phyloP scores from a whole-genome alignment of 306 rosid species.

The Cicer judaicum region DNA sequence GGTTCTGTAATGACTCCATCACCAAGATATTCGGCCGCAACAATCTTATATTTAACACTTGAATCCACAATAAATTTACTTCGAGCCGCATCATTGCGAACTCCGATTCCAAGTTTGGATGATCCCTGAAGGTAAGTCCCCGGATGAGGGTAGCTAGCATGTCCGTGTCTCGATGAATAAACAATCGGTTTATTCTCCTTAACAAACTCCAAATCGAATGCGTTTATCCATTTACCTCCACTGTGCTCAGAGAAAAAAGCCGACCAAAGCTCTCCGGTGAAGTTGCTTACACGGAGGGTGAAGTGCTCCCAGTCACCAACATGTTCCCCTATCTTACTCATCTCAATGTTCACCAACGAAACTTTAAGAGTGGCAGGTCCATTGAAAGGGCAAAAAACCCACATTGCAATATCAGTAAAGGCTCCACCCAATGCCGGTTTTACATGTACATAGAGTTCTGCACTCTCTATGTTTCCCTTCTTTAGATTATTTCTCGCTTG shows the following conservation, averaged over 20 bases:
- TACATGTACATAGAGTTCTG: constrained; percentile 81
- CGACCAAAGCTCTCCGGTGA: constrained; percentile 84
- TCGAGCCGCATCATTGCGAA: constrained; percentile 72
- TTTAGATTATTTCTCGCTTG: constrained; percentile 57
- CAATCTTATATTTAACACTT: constrained; percentile 65
- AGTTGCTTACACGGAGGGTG: constrained; percentile 91
- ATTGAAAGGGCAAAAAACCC: constrained; percentile 95
- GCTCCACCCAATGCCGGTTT: constrained; percentile 92
- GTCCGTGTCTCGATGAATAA: constrained; percentile 89
- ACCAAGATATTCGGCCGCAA: constrained; percentile 91
- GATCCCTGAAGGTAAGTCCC: constrained; percentile 89
- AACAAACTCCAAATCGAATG: constrained; percentile 72
- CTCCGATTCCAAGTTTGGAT: constrained; percentile 76
- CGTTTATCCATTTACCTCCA: constrained; percentile 84
- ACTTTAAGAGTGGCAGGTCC: constrained; percentile 84
- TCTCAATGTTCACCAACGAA: constrained; percentile 61
- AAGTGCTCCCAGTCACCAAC: constrained; percentile 98
- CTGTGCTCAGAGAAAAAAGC: constrained; percentile 89
- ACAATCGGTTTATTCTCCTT: constrained; percentile 73
- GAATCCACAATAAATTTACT: constrained; percentile 77
- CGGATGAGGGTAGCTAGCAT: constrained; percentile 86
- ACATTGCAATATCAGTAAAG: constrained; percentile 88
- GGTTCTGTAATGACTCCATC: constrained; percentile 72
- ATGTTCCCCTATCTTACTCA: constrained; percentile 85
- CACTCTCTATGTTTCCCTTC: constrained; percentile 72